These are phyloP conservation scores for Dioscorea cayenensis DNA, from an alignment of 116 monocot genomes.

Conservation along the genomic window DNA sequence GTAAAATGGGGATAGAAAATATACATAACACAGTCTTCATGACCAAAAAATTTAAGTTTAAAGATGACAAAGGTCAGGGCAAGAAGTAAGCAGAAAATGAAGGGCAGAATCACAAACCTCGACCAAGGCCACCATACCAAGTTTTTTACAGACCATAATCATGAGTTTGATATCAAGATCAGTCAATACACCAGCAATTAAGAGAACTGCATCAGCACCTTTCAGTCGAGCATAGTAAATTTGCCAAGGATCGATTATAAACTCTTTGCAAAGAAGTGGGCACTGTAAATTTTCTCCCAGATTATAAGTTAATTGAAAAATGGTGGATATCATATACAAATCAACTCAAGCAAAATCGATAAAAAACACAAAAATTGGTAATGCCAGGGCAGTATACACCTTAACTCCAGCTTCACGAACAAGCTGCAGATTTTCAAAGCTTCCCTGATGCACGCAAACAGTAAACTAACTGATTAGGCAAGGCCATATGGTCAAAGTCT, in stretches of 20 bases:
- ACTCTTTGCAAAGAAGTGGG: constrained; percentile 66
- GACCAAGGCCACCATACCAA: constrained; percentile 44
- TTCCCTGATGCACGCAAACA: constrained; percentile 26
- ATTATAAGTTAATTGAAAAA: constrained; percentile 8
- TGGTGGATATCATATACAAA: neutral
- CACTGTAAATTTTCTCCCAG: constrained; percentile 27
- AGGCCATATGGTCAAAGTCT: too few species aligned
- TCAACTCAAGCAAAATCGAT: neutral
- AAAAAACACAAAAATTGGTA: neutral
- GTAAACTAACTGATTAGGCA: neutral
- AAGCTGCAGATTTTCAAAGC: constrained; percentile 74
- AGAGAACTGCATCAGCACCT: constrained; percentile 63
- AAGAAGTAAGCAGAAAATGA: neutral
- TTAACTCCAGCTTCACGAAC: constrained; percentile 70
- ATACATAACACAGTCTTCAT: too few species aligned
- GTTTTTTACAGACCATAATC: constrained; percentile 37
- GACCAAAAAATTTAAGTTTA: neutral
- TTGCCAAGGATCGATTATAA: constrained; percentile 69
- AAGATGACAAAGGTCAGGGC: neutral
- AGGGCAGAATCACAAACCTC: constrained; percentile 27
- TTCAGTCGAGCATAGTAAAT: constrained; percentile 55
- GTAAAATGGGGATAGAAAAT: too few species aligned
- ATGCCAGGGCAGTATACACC: constrained; percentile 33
- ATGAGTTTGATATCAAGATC: constrained; percentile 56
- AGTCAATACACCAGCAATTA: constrained; percentile 59